phyloP scores from a whole-genome alignment of 2,329 filamentous ascomycete genomes.

The Talaromyces sp. region DNA sequence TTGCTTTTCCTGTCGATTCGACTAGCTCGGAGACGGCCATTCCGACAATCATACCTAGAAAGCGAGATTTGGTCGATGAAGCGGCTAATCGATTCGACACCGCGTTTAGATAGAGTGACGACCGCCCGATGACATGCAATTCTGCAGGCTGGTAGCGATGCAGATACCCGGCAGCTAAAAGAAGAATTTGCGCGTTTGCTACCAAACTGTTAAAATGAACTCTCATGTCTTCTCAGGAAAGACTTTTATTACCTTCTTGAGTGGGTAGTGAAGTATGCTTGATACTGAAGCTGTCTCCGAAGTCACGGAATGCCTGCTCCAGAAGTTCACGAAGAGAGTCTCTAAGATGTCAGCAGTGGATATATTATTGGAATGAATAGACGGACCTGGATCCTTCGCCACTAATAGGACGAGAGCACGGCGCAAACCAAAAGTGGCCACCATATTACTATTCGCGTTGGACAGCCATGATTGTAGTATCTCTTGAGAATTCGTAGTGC shows the following conservation, averaged over 20 bases:
- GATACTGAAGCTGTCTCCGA: conserved; percentile 84
- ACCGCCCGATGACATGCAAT: conserved; percentile 65
- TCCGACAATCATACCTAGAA: conserved; percentile 84
- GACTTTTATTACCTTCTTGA: conserved; percentile 69
- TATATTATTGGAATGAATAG: conserved; percentile 52
- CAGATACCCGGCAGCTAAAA: conserved; percentile 73
- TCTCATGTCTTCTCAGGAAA: background rate
- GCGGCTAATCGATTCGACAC: conserved; percentile 82
- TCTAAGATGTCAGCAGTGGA: conserved; percentile 58
- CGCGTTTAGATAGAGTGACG: conserved; percentile 67
- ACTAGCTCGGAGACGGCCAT: conserved; percentile 65
- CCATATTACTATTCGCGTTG: conserved; percentile 61
- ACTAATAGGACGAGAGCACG: conserved; percentile 61
- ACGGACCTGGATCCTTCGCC: conserved; percentile 49
- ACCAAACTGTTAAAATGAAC: conserved; percentile 25
- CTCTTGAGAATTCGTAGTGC: conserved; percentile 49
- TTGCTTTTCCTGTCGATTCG: conserved; percentile 63
- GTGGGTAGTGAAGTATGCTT: conserved; percentile 77
- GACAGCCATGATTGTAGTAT: conserved; percentile 64
- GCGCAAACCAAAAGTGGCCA: conserved; percentile 61
- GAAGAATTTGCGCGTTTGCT: conserved; percentile 76
- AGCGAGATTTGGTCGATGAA: conserved; percentile 69
- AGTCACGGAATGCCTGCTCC: conserved; percentile 66
- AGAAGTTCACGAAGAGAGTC: conserved; percentile 48
- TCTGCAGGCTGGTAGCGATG: conserved; percentile 63